These are phyloP conservation scores for Calonectria leucothoes DNA, from an alignment of 2,329 filamentous ascomycete genomes.

Conservation along the genomic window DNA sequence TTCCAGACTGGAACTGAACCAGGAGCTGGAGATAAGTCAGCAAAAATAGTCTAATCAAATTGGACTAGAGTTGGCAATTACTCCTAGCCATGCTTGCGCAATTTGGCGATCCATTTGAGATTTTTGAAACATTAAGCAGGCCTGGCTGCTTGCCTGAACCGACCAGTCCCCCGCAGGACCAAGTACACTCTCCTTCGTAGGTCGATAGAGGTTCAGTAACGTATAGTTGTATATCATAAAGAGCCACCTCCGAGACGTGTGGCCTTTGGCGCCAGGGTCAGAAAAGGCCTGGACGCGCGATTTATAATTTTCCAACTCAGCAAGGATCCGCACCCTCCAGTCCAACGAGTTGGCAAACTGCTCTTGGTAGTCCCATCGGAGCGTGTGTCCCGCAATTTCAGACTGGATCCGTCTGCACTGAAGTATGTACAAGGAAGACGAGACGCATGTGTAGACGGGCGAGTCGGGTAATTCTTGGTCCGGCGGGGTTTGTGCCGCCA, in stretches of 20 bases:
- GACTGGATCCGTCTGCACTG: conserved; percentile 43
- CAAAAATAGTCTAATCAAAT: not conserved
- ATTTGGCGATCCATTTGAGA: conserved; percentile 43
- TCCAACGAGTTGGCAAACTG: conserved; percentile 30
- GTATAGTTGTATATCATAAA: conserved; percentile 46
- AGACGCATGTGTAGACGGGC: conserved; percentile 34
- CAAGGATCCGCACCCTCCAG: conserved; percentile 40
- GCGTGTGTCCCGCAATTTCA: conserved; percentile 40
- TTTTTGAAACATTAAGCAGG: conserved; percentile 43
- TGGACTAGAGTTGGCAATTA: not conserved
- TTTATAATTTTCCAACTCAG: conserved; percentile 40
- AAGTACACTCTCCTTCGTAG: conserved; percentile 32
- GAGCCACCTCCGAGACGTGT: conserved; percentile 41
- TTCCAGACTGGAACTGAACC: conserved; percentile 48
- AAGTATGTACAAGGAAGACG: conserved; percentile 42
- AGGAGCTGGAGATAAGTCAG: conserved; percentile 26
- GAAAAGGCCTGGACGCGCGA: conserved; percentile 35
- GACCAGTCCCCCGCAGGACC: conserved; percentile 42
- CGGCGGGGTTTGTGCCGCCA: conserved; percentile 17
- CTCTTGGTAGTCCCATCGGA: conserved; percentile 37
- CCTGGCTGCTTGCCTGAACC: conserved; percentile 42
- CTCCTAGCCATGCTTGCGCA: conserved; percentile 41
- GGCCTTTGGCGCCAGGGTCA: conserved; percentile 33
- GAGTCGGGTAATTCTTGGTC: conserved; percentile 24
- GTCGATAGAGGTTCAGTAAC: conserved; percentile 42